Evolutionary conservation across 768 basidiomycete genomes (phyloP).

Genomic region (Pleurotus tuoliensis): DNA sequence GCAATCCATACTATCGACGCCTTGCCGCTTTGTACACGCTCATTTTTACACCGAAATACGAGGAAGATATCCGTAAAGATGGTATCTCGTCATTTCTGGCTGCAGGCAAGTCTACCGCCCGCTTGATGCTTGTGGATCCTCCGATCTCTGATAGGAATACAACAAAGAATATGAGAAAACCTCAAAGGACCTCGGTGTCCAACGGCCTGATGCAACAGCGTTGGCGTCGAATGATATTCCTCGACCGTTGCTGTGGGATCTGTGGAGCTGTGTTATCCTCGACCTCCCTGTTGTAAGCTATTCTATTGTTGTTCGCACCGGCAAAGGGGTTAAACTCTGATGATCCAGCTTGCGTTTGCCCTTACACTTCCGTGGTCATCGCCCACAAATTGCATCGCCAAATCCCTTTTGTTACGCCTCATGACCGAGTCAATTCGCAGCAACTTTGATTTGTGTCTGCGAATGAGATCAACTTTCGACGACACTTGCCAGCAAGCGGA

Average conservation of each 20-base stretch:
- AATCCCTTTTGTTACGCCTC: slow-evolving; percentile 32
- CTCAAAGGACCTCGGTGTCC: slow-evolving; percentile 25
- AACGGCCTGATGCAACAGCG: slow-evolving; percentile 22
- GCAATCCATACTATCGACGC: slow-evolving; percentile 30
- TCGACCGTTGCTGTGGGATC: slow-evolving; percentile 36
- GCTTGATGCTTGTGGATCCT: neutral
- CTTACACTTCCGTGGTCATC: slow-evolving; percentile 17
- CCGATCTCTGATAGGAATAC: neutral
- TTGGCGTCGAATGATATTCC: slow-evolving; percentile 24
- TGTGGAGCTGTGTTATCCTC: slow-evolving; percentile 22
- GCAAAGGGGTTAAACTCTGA: neutral
- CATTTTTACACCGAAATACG: slow-evolving; percentile 31
- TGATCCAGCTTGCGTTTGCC: slow-evolving; percentile 19
- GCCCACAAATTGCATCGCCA: slow-evolving; percentile 24
- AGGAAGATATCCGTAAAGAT: slow-evolving; percentile 33
- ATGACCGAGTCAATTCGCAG: slow-evolving; percentile 17
- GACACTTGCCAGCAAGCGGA: slow-evolving; percentile 14
- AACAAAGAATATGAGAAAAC: slow-evolving; percentile 31
- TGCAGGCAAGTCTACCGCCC: slow-evolving; percentile 20
- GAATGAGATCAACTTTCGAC: slow-evolving; percentile 8
- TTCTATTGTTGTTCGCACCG: neutral
- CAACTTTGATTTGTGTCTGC: slow-evolving; percentile 9
- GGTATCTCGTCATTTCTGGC: slow-evolving; percentile 25
- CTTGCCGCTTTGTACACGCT: slow-evolving; percentile 34
- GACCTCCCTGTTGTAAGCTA: slow-evolving; percentile 31